Evolutionary conservation across 2,329 filamentous ascomycete genomes (phyloP).

Genomic region (Mycosphaerelloides madeirae): DNA sequence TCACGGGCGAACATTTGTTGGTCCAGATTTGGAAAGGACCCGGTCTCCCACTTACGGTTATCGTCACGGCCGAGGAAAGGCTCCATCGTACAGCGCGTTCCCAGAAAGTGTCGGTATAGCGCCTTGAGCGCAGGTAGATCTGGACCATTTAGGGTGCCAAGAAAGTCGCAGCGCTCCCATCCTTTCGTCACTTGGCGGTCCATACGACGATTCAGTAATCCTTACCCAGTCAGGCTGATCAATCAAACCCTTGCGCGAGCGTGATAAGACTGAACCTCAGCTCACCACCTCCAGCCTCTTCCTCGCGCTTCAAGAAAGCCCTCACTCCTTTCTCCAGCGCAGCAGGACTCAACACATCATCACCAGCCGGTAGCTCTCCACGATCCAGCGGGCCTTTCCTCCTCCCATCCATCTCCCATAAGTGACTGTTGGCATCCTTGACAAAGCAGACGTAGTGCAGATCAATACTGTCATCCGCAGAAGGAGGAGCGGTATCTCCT

Average conservation of each 20-base stretch:
- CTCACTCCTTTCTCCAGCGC: slow-evolving; percentile 67
- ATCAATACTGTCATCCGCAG: slow-evolving; percentile 76
- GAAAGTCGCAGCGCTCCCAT: no score
- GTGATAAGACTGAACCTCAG: slow-evolving; percentile 61
- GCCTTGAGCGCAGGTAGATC: no score
- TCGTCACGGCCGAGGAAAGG: no score
- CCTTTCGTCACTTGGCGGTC: no score
- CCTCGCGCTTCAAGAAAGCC: slow-evolving; percentile 56
- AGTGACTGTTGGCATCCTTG: slow-evolving; percentile 59
- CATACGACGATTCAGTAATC: no score
- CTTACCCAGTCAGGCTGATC: slow-evolving; percentile 25
- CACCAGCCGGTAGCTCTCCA: slow-evolving; percentile 38
- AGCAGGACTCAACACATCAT: slow-evolving; percentile 59
- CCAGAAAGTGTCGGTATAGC: no score
- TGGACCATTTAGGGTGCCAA: no score
- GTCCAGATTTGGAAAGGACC: no score
- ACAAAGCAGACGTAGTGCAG: slow-evolving; percentile 96
- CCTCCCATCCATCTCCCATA: slow-evolving; percentile 78
- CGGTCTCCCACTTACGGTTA: no score
- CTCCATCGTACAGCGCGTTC: no score
- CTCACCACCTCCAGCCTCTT: slow-evolving; percentile 52
- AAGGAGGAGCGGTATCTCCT: slow-evolving; percentile 75
- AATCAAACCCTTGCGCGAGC: slow-evolving; percentile 53
- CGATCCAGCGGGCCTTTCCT: slow-evolving; percentile 69
- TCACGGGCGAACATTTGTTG: no score